Evolutionary conservation across 345 rosid genomes (phyloP), one percentile per base, ranked within the genome.

Genomic region (Salix exigua): DNA sequence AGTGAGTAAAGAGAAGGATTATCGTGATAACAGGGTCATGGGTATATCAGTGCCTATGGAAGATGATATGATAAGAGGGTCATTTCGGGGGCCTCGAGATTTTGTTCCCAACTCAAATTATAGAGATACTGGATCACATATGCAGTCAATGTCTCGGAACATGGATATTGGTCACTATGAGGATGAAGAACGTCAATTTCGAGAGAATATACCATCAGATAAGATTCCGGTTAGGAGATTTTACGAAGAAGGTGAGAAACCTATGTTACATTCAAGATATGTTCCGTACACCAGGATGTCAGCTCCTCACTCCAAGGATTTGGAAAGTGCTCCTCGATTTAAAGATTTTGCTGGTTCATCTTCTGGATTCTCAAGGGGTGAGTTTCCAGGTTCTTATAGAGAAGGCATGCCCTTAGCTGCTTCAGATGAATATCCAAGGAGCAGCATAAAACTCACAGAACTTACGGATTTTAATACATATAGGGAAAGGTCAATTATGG

Each of bases 321-420:
- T 79, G 61, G 81, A 71, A 68, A 73, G 76, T 46, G 46, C 67
- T 63, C 38, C 79, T 31, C 86, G 80, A n/a, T 69, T 35, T 68
- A 75, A 82, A 61, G 80, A 86, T 63, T 77, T 68, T 78, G 74
- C 71, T 30, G 75, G 87, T 64, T 58, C 87, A 80, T 83, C 91
- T 53, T 77, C 87, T 51, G 76, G 78, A 66, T 44, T 62, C 76
- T 73, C 80, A 33, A 75, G 86, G 79, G 76, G 73, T 73, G 86
- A 83, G 70, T 70, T 78, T 66, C 64, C 73, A 48, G 38, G 72
- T 77, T 75, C 86, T 11, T 82, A 80, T 66, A 73, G 66, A 66
- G 85, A 81, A 77, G 82, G 79, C 65, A 69, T 78, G 72, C 78
- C 87, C 50, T 76, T 81, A 25, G 78, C 76, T 74, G 72, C 77